Conservation (phyloP, 176 grass and related monocot genomes). For the Oryza meyeriana region DNA sequence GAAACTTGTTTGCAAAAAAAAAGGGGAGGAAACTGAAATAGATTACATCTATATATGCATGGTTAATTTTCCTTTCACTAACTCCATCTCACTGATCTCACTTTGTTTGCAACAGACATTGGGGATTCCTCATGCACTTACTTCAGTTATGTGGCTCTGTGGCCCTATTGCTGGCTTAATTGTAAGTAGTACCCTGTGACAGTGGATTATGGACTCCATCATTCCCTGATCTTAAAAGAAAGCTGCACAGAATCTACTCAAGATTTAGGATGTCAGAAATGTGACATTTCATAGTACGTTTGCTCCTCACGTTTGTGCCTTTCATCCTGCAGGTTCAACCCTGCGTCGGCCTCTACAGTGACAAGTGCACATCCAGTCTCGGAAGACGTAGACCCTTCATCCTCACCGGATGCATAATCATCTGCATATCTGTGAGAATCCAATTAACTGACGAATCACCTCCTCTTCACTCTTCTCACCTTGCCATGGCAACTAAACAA, state of each 20-base stretch:
- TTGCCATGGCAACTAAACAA: neutral
- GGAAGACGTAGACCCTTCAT: slow-evolving; percentile 74
- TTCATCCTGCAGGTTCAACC: slow-evolving; percentile 49
- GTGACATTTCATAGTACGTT: neutral
- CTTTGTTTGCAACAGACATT: slow-evolving; percentile 49
- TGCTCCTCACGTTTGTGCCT: neutral
- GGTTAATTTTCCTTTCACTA: too few relatives aligned
- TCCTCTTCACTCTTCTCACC: neutral
- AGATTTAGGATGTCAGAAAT: neutral
- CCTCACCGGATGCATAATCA: slow-evolving; percentile 55
- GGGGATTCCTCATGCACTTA: slow-evolving; percentile 71
- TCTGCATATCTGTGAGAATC: slow-evolving; percentile 54
- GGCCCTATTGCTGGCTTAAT: slow-evolving; percentile 79
- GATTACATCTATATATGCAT: too few relatives aligned
- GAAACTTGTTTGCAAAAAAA: too few relatives aligned
- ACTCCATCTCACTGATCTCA: neutral
- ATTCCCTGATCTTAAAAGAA: neutral
- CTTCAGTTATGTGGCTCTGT: slow-evolving; percentile 83
- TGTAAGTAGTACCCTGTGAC: slow-evolving; percentile 42
- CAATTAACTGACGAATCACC: neutral
- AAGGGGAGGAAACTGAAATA: too few relatives aligned
- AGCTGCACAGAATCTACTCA: neutral
- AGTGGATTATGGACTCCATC: neutral
- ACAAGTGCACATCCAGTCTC: slow-evolving; percentile 59
- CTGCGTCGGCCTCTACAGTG: slow-evolving; percentile 63